These are phyloP conservation scores for Mortierella hygrophila DNA, from an alignment of 192 early-diverging fungal species.

Conservation along the genomic window DNA sequence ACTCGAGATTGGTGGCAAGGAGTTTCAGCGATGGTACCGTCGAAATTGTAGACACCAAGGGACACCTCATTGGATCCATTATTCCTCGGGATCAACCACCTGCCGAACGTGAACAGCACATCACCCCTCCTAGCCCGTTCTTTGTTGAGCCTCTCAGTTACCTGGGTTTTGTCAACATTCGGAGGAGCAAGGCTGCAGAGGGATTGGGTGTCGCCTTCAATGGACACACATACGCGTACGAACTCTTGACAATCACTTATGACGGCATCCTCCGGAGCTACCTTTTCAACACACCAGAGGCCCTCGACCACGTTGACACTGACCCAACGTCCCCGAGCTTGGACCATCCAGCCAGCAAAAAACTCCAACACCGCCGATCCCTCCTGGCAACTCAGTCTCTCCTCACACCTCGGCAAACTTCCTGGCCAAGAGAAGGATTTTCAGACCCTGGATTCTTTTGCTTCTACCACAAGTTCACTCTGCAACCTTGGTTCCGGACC, in stretches of 20 bases:
- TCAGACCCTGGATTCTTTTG: slow-evolving; percentile 60
- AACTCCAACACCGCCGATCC: slow-evolving; percentile 28
- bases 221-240: slow-evolving; percentile 64
- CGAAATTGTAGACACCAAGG: slow-evolving; percentile 55
- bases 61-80: slow-evolving; percentile 48
- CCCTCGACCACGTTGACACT: slow-evolving; percentile 11
- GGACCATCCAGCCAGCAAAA: slow-evolving; percentile 8
- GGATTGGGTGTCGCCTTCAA: slow-evolving; percentile 32
- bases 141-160: slow-evolving; percentile 60
- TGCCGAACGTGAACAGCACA: background rate
- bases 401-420: slow-evolving; percentile 20
- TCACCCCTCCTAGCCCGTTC: slow-evolving; percentile 23
- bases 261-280: slow-evolving; percentile 67
- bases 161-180: slow-evolving; percentile 47
- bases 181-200: slow-evolving; percentile 15
- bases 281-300: slow-evolving; percentile 61
- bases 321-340: slow-evolving; percentile 14
- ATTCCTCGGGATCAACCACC: slow-evolving; percentile 32
- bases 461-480: slow-evolving; percentile 64
- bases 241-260: slow-evolving; percentile 66
- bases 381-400: slow-evolving; percentile 43
- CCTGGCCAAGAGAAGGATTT: slow-evolving; percentile 60
- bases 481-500: slow-evolving; percentile 58
- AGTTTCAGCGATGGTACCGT: slow-evolving; percentile 61
- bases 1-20: slow-evolving; percentile 55